Conservation (phyloP, 1,139 yeast genomes). For the Candida sanyaensis region DNA sequence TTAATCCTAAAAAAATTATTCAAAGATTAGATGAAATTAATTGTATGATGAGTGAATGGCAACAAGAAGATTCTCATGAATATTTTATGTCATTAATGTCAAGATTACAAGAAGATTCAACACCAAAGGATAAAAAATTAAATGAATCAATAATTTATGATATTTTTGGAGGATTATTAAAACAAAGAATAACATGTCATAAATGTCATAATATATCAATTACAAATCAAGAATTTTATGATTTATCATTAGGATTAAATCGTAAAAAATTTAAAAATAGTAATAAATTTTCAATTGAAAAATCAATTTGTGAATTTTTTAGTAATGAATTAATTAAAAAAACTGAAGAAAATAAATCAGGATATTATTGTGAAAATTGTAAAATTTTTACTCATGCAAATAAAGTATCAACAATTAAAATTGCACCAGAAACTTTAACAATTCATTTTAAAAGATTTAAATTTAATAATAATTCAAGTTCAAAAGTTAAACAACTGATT, state of each 20-base stretch:
- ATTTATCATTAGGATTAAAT: constrained; percentile 73
- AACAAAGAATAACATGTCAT: constrained; percentile 82
- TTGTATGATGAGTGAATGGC: constrained; percentile 97
- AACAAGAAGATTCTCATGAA: constrained; percentile 97
- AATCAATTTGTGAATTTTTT: constrained; percentile 77
- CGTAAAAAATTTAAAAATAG: constrained; percentile 30
- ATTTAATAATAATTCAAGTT: constrained; percentile 73
- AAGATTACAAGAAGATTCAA: constrained; percentile 86
- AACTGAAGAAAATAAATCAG: constrained; percentile 61
- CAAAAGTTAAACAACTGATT: constrained; percentile 86
- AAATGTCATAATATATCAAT: constrained; percentile 79
- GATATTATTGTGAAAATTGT: constrained; percentile 89
- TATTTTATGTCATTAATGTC: constrained; percentile 90
- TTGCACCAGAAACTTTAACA: constrained; percentile 85
- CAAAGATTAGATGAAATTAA: constrained; percentile 79
- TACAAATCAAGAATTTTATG: constrained; percentile 93
- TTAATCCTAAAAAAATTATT: constrained; percentile 76
- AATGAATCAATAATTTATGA: constrained; percentile 85
- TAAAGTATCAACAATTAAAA: constrained; percentile 71
- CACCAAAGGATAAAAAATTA: constrained; percentile 83
- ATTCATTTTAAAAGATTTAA: constrained; percentile 89
- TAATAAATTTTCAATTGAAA: constrained; percentile 59
- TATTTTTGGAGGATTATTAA: constrained; percentile 87
- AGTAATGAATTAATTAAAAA: constrained; percentile 73
- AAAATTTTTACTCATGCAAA: constrained; percentile 73